These are phyloP conservation scores for Diplodia scrobiculata DNA, from an alignment of 2,329 filamentous ascomycete species.

Conservation along the genomic window DNA sequence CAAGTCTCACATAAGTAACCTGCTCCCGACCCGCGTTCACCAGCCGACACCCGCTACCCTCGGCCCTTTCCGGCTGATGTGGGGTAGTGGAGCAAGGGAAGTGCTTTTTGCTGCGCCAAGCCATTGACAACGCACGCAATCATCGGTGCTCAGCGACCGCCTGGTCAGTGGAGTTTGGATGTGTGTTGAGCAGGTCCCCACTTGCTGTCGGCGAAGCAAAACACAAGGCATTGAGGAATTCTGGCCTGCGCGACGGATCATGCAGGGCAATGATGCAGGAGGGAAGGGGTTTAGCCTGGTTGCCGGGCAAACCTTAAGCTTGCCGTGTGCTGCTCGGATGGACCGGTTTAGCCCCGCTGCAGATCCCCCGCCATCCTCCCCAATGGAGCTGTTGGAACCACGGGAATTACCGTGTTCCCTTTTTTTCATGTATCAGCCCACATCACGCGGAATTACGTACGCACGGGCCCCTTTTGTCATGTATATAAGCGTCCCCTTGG, in stretches of 20 bases:
- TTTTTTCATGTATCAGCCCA: too few species aligned
- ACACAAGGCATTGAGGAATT: too few species aligned
- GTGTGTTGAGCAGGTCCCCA: neutral
- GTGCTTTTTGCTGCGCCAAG: neutral
- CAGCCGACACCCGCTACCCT: constrained; percentile 13
- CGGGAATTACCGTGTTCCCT: too few species aligned
- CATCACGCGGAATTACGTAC: too few species aligned
- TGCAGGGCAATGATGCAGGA: too few species aligned
- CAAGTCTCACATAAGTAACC: too few species aligned
- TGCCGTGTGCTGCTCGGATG: neutral
- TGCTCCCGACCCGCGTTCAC: constrained; percentile 4
- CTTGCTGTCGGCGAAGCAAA: too few species aligned
- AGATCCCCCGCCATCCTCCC: constrained; percentile 20
- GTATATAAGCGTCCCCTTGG: too few species aligned
- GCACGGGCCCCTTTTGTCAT: too few species aligned
- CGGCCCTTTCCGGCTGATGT: neutral
- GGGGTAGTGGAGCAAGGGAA: neutral
- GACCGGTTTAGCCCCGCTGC: constrained; percentile 2
- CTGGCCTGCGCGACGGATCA: too few species aligned
- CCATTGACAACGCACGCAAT: neutral
- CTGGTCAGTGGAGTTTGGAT: neutral
- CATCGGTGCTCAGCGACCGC: neutral
- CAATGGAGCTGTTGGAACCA: too few species aligned
- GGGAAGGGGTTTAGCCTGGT: too few species aligned
- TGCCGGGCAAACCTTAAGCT: neutral